Base-by-base conservation (phyloP, 352 stramenopile species). In the Detonula confervacea region DNA sequence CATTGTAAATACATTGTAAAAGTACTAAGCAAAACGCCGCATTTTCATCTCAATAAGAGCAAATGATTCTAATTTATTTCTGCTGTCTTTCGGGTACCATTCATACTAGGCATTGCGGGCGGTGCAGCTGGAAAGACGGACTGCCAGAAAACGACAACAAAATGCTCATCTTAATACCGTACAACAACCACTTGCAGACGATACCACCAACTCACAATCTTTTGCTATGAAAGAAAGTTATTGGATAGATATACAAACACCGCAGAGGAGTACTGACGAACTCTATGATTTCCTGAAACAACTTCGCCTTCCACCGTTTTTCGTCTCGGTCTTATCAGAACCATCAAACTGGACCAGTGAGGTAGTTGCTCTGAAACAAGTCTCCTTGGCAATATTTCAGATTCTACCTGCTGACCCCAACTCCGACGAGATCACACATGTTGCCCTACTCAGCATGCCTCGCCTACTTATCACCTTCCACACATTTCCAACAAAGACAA, bases 181-280 rank as follows among this genome's bases (percentile, higher is more conserved):
- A 29, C 30, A 49, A 25, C 63, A 39, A 67, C 35, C 30, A 27
- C n/a, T 33, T 18, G 22, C 7, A 33, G 44, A 51, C 14, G 16
- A 60, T 55, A 14, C 25, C 16, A 33, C n/a, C n/a, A n/a, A 22
- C 42, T 27, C 30, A 22, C 12, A 37, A 59, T 46, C 61, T 22
- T 59, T 49, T 70, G 3, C 16, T 39, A 33, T 25, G 25, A 73
- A 83, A 57, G 74, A 78, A 33, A 73, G 69, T 66, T 87, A 81
- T 73, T 87, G 80, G 80, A 77, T 87, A 25, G 80, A 87, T 70
- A 84, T 87, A 46, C 75, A 87, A 62, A 81, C 75, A 11, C 35
- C 54, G 24, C 65, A 79, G 47, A 30, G 62, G 14, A 73, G 44
- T 20, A 37, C 67, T 29, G 60, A 77, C 27, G 75, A 87, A 44